Evolutionary conservation across 176 grass and related monocot genomes (phyloP).

Genomic region (Ananas comosus): DNA sequence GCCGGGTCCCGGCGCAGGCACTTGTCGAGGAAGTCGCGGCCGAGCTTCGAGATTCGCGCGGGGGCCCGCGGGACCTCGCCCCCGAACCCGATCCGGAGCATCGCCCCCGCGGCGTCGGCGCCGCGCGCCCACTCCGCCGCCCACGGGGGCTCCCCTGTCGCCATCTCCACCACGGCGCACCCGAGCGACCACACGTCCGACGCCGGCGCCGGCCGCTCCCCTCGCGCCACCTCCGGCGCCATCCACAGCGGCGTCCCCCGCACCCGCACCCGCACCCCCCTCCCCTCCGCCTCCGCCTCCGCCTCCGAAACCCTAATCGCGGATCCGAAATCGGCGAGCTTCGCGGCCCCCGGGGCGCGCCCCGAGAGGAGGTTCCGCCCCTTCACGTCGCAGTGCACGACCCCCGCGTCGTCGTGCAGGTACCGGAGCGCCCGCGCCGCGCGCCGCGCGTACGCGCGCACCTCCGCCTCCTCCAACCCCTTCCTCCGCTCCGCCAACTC

Average conservation of each 20-base stretch:
- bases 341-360: constrained; percentile 13
- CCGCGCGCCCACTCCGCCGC: constrained; percentile 18
- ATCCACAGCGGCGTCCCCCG: constrained; percentile 79
- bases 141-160: constrained; percentile 60
- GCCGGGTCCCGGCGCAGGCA: constrained; percentile 53
- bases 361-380: constrained; percentile 61
- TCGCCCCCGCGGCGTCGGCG: constrained; percentile 29
- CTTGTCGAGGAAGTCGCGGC: constrained; percentile 61
- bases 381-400: constrained; percentile 92
- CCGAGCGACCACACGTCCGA: constrained; percentile 91
- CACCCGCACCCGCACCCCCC: not conserved
- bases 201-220: constrained; percentile 36
- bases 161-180: constrained; percentile 83
- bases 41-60: constrained; percentile 32
- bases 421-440: constrained; percentile 51
- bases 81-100: constrained; percentile 51
- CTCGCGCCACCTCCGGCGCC: constrained; percentile 77
- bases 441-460: constrained; percentile 33
- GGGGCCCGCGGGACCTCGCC: constrained; percentile 47
- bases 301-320: constrained; percentile 32
- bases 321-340: constrained; percentile 71
- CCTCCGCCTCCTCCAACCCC: constrained; percentile 32
- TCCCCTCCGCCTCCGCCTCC: no score
- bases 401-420: constrained; percentile 52
- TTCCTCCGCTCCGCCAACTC: constrained; percentile 25